Conservation (phyloP, 345 rosid species). For the Raphanus sativus region DNA sequence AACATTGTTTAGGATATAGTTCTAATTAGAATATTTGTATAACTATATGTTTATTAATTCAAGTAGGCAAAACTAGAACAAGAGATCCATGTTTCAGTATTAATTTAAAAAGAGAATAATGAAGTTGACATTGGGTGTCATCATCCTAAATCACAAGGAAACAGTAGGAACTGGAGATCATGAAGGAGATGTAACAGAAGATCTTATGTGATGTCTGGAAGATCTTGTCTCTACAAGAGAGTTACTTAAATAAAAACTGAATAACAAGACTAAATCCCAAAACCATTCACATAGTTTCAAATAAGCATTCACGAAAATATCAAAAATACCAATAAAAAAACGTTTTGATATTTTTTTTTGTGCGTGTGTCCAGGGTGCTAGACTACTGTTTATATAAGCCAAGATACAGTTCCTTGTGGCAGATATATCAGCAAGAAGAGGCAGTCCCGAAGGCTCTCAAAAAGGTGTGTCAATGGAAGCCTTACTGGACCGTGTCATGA, state of each 20-base stretch:
- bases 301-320: not conserved
- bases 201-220: slow-evolving; percentile 15
- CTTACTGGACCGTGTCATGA: not conserved
- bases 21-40: not conserved
- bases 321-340: not conserved
- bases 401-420: not conserved
- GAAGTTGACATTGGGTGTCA: slow-evolving; percentile 30
- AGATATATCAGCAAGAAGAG: not conserved
- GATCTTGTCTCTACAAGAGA: slow-evolving; percentile 18
- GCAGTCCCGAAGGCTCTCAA: not conserved
- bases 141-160: slow-evolving; percentile 14
- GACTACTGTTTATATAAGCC: not conserved
- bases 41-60: not conserved
- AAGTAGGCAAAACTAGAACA: not conserved
- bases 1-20: not conserved
- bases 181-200: slow-evolving; percentile 20
- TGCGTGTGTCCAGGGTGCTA: not conserved
- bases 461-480: not conserved
- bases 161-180: not conserved
- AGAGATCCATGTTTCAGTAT: slow-evolving; percentile 2
- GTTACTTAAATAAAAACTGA: not conserved
- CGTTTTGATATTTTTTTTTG: not conserved
- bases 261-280: not conserved
- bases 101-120: not conserved
- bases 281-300: not conserved